Evolutionary conservation across 2,329 filamentous ascomycete genomes (phyloP).

Genomic region (Pleoardoris graminearum): DNA sequence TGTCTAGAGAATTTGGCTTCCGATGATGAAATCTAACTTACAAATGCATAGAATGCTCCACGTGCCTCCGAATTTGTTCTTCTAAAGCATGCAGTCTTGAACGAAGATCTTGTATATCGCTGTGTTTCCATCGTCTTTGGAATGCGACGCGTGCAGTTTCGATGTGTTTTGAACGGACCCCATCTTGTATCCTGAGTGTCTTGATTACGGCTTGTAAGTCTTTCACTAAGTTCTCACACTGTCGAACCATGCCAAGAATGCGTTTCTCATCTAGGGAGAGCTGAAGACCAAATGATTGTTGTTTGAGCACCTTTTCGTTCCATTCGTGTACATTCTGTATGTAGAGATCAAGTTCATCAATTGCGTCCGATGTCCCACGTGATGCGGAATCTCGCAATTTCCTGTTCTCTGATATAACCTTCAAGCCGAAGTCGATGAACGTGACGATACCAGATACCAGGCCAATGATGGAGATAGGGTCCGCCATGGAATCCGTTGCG

Average conservation of each 20-base stretch:
- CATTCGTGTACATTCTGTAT: not conserved
- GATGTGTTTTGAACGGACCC: not conserved
- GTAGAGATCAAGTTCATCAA: constrained; percentile 2
- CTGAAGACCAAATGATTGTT: not conserved
- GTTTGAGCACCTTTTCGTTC: not conserved
- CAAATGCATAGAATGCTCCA: not conserved
- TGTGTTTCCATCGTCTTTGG: constrained; percentile 1
- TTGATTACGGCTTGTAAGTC: not conserved
- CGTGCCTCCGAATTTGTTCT: not conserved
- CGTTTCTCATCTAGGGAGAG: constrained; percentile 9
- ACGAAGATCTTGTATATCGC: constrained; percentile 6
- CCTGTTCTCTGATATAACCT: constrained; percentile 4
- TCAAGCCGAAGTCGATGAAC: constrained; percentile 14
- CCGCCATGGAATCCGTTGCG: too few species aligned
- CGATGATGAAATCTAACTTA: not conserved
- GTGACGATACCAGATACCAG: constrained; percentile 10
- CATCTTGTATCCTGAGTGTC: not conserved
- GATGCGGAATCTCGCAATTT: constrained; percentile 1
- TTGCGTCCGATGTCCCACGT: not conserved
- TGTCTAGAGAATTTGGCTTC: too few species aligned
- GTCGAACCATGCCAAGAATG: constrained; percentile 1
- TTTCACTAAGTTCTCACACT: constrained; percentile 4
- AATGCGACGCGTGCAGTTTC: not conserved
- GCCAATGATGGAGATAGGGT: constrained; percentile 13
- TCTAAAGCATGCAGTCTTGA: not conserved